Evolutionary conservation across 805 yeast genomes (phyloP).

Genomic region (Limtongia smithiae): DNA sequence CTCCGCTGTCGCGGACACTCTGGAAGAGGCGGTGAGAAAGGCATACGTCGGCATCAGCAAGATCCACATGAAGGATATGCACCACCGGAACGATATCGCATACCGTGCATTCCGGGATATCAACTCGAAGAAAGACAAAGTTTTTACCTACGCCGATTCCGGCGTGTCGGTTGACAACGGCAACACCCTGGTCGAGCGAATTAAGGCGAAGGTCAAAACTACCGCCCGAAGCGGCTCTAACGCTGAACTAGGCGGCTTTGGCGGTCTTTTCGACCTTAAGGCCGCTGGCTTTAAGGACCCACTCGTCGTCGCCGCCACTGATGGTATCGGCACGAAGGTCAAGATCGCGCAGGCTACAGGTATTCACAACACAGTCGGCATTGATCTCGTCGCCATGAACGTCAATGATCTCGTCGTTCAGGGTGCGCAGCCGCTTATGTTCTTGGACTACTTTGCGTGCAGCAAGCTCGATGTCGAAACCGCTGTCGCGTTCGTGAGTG

Average conservation of each 20-base stretch:
- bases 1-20: constrained; percentile 73
- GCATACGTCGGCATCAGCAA: constrained; percentile 83
- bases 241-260: constrained; percentile 97
- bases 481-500: constrained; percentile 84
- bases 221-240: constrained; percentile 96
- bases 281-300: constrained; percentile 79
- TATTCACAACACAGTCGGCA: constrained; percentile 96
- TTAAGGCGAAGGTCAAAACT: constrained; percentile 84
- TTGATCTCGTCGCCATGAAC: constrained; percentile 98
- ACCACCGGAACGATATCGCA: constrained; percentile 90
- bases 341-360: constrained; percentile 87
- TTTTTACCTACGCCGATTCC: constrained; percentile 86
- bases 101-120: constrained; percentile 77
- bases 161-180: constrained; percentile 99
- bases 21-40: constrained; percentile 74
- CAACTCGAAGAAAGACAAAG: constrained; percentile 31
- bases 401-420: constrained; percentile 97
- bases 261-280: constrained; percentile 89
- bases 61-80: constrained; percentile 68
- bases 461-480: constrained; percentile 80
- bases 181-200: constrained; percentile 80
- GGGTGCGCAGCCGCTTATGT: constrained; percentile 96
- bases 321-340: constrained; percentile 97
- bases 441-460: constrained; percentile 94
- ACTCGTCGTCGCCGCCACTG: constrained; percentile 92